phyloP scores from a whole-genome alignment of 202 grass and related monocot genomes.

The Digitaria exilis region DNA sequence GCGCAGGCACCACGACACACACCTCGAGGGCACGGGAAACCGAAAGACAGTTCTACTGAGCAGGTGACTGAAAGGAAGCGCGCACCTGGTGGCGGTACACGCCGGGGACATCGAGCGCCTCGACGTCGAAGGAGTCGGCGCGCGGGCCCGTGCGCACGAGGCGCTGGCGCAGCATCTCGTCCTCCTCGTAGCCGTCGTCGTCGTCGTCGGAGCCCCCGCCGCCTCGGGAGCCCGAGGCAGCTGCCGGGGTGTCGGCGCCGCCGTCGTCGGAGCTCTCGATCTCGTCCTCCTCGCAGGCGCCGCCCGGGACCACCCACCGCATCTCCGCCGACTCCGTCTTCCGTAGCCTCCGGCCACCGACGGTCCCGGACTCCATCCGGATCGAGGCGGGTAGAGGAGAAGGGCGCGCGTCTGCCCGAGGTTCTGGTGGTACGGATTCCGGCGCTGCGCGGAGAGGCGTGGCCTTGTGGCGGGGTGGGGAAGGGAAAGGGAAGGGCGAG shows the following conservation, averaged over 20 bases:
- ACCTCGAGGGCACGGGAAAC: neutral
- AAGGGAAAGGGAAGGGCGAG: neutral
- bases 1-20: neutral
- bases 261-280: slow-evolving; percentile 57
- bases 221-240: slow-evolving; percentile 35
- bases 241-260: slow-evolving; percentile 20
- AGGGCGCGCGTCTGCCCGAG: neutral
- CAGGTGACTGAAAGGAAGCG: neutral
- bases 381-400: neutral
- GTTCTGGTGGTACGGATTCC: neutral
- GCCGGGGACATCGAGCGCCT: slow-evolving; percentile 87
- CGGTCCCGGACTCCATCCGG: slow-evolving; percentile 48
- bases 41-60: neutral
- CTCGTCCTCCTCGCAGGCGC: slow-evolving; percentile 60
- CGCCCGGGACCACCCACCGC: slow-evolving; percentile 68
- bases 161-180: slow-evolving; percentile 58
- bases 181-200: slow-evolving; percentile 59
- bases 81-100: slow-evolving; percentile 53
- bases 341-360: slow-evolving; percentile 37
- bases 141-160: slow-evolving; percentile 85
- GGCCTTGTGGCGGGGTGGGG: neutral
- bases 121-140: slow-evolving; percentile 88
- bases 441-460: neutral
- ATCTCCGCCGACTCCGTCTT: slow-evolving; percentile 82
- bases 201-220: slow-evolving; percentile 52